These are phyloP conservation scores for Aureobasidium sp. DNA, from an alignment of 2,329 filamentous ascomycete species.

Conservation along the genomic window DNA sequence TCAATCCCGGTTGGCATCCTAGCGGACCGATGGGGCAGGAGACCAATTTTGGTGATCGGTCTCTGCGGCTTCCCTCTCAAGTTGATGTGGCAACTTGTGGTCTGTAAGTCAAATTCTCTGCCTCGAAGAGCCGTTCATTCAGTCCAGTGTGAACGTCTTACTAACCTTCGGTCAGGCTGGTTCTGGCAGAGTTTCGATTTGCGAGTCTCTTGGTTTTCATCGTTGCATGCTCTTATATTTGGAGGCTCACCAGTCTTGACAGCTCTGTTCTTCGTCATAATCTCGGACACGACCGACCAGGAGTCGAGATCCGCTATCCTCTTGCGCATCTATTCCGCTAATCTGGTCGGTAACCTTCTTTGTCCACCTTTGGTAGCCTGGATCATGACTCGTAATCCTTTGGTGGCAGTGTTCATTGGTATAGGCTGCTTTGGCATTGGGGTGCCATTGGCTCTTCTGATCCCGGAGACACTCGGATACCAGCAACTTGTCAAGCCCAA, in stretches of 20 bases:
- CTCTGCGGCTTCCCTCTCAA: conserved; percentile 23
- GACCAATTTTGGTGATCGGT: conserved; percentile 27
- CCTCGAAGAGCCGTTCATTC: not conserved
- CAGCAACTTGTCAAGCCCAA: not conserved
- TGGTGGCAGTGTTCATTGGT: conserved; percentile 27
- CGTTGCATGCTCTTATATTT: conserved; percentile 26
- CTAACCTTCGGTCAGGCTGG: conserved; percentile 21
- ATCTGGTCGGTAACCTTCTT: conserved; percentile 25
- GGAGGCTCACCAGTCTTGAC: conserved; percentile 25
- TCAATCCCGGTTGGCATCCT: conserved; percentile 31
- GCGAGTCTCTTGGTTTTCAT: conserved; percentile 27
- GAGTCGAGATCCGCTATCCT: conserved; percentile 25
- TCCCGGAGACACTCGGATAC: conserved; percentile 32
- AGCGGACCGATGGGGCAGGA: conserved; percentile 31
- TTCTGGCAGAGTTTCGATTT: conserved; percentile 31
- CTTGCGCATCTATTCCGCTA: conserved; percentile 26
- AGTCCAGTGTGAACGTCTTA: not conserved
- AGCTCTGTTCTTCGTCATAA: conserved; percentile 25
- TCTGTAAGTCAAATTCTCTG: conserved; percentile 21
- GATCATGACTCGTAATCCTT: conserved; percentile 30
- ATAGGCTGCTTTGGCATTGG: conserved; percentile 19
- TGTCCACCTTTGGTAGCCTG: conserved; percentile 29
- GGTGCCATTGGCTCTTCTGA: conserved; percentile 18
- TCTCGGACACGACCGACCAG: conserved; percentile 29
- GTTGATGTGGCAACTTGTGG: conserved; percentile 25